phyloP scores from a whole-genome alignment of 169 alveolate genomes.

The Plasmodium cynomolgi region DNA sequence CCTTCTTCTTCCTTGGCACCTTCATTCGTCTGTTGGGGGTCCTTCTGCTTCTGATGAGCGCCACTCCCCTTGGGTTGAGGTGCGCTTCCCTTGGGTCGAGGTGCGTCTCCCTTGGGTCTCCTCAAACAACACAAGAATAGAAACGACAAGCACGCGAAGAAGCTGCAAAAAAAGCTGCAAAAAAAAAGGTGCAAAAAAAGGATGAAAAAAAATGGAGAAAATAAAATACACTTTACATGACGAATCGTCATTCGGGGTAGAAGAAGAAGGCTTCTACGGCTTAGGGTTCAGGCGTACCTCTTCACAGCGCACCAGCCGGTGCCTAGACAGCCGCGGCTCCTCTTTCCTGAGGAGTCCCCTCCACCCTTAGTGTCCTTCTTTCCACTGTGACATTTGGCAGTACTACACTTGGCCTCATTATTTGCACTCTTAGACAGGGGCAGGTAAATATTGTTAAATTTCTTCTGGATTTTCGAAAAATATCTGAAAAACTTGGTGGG shows the following conservation, averaged over 20 bases:
- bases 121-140: background rate
- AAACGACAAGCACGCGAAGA: background rate
- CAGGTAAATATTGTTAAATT: conserved; percentile 46
- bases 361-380: background rate
- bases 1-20: background rate
- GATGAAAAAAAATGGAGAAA: background rate
- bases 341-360: background rate
- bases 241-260: background rate
- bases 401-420: conserved; percentile 3
- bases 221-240: background rate
- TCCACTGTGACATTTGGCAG: conserved; percentile 9
- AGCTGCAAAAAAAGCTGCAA: conserved; percentile 20
- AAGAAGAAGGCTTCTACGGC: background rate
- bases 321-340: background rate
- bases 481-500: conserved; percentile 46
- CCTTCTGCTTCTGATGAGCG: background rate
- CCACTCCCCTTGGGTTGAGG: background rate
- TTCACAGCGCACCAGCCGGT: background rate
- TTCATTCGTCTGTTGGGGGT: background rate
- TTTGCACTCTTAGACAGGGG: conserved; percentile 20
- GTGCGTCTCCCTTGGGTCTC: background rate
- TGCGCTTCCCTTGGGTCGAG: background rate
- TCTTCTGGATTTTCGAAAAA: conserved; percentile 45
- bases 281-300: no score
- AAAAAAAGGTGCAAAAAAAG: background rate